Evolutionary conservation across 306 rosid genomes (phyloP).

Genomic region (Pterocarpus santalinus): DNA sequence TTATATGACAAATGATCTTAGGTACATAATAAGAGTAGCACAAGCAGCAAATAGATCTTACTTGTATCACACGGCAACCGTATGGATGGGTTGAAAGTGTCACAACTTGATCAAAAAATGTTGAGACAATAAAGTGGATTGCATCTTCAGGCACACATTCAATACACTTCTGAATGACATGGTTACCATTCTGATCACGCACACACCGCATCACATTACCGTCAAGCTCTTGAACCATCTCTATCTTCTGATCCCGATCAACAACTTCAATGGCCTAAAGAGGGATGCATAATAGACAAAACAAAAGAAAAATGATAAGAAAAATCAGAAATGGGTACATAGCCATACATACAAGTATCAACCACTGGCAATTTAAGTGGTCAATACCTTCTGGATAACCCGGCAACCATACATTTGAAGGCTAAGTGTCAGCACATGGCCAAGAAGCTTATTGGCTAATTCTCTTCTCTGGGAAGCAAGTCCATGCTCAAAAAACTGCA

Average conservation of each 20-base stretch:
- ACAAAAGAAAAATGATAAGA: constrained; percentile 40
- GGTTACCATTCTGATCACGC: constrained; percentile 99
- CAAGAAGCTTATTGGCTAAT: constrained; percentile 81
- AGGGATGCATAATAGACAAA: background rate
- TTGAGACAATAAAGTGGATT: constrained; percentile 79
- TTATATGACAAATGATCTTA: background rate
- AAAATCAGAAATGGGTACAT: constrained; percentile 6
- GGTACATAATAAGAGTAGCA: background rate
- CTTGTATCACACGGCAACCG: constrained; percentile 91
- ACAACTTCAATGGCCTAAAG: constrained; percentile 96
- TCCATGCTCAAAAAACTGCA: constrained; percentile 95
- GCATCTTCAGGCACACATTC: constrained; percentile 75
- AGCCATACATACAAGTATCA: constrained; percentile 23
- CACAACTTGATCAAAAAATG: constrained; percentile 91
- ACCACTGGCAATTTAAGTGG: constrained; percentile 46
- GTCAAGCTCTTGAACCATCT: constrained; percentile 94
- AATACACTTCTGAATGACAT: constrained; percentile 94
- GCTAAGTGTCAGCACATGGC: constrained; percentile 85
- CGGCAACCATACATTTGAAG: constrained; percentile 99
- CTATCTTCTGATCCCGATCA: constrained; percentile 88
- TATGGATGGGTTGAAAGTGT: constrained; percentile 95
- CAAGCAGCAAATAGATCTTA: constrained; percentile 7
- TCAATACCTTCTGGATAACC: constrained; percentile 91
- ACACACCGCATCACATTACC: constrained; percentile 94
- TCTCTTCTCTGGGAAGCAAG: constrained; percentile 87